Conservation (phyloP, 2,329 filamentous ascomycete species). For the Nakataea oryzae region DNA sequence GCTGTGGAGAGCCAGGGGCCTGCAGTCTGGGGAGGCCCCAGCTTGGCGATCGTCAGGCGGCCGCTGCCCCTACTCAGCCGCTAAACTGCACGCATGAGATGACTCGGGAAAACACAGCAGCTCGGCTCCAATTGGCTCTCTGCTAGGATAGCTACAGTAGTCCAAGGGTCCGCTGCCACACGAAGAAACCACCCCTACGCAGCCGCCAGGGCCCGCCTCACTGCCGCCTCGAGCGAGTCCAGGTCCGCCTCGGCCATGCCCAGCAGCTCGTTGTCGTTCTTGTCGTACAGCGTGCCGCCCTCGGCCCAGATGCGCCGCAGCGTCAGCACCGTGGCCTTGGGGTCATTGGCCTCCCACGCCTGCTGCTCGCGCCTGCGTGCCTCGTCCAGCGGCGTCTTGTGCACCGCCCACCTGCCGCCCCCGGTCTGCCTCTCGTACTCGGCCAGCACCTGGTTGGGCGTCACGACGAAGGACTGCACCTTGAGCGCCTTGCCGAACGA, state of each 20-base stretch:
- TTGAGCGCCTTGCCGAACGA: conserved; percentile 47
- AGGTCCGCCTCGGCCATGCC: conserved; percentile 34
- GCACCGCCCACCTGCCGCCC: conserved; percentile 42
- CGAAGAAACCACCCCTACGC: not conserved
- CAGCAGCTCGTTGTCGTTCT: conserved; percentile 54
- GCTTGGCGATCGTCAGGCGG: not conserved
- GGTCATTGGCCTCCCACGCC: conserved; percentile 42
- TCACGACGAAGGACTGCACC: conserved; percentile 63
- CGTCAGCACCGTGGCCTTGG: conserved; percentile 44
- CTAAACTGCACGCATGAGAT: too few species aligned
- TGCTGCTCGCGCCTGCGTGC: conserved; percentile 47
- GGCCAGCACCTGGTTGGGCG: conserved; percentile 48
- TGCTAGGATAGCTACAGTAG: not conserved
- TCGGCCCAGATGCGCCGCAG: conserved; percentile 63
- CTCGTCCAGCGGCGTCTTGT: conserved; percentile 39
- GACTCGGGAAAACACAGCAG: too few species aligned
- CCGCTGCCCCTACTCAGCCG: too few species aligned
- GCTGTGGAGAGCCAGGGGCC: not conserved
- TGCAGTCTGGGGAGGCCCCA: not conserved
- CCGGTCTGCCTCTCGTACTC: conserved; percentile 57
- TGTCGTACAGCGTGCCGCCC: conserved; percentile 60
- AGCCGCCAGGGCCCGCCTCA: conserved; percentile 5
- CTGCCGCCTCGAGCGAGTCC: conserved; percentile 34
- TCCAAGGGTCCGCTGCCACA: not conserved
- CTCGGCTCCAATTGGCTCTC: not conserved